Evolutionary conservation across 2,329 filamentous ascomycete species (phyloP), one percentile per base, ranked within the genome.

Genomic region (Fusarium falciforme): DNA sequence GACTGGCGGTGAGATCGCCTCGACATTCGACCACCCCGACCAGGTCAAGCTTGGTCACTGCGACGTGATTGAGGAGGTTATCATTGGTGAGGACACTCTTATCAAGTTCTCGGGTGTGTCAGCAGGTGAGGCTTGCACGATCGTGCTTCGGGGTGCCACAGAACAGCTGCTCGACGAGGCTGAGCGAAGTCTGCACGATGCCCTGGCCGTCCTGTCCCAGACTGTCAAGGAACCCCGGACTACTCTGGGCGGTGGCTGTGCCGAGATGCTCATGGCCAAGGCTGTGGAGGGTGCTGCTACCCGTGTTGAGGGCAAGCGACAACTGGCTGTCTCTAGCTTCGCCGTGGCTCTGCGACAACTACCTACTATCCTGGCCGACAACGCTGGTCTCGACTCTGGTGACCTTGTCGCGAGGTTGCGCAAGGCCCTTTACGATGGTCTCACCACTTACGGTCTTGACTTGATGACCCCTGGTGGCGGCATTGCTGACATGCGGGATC

Each of bases 201-300:
- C 96, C 57, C 89, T 99, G 67, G 96, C 96, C 16, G 96, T 99
- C 14, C 90, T 99, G 44, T 98, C 96, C 11, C 96, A 99, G 84
- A 99, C 96, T 2, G 94, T 99, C 78, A 94, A 93, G 83, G 95
- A 98, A 85, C 96, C 96, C 61, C 92, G 94, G 82, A 97, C 95
- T 47, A 98, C 96, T 0, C 91, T 99, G 4, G 96, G 96, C 62
- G 96, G 96, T 80, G 96, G 96, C 31, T 98, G 95, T 81, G 95
- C 96, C 6, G 96, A 99, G 89, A 98, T 98, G 96, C 87, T 97
- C 77, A 99, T 99, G 96, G 94, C 96, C 74, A 98, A 98, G 88
- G 96, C 96, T 9, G 96, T 99, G 25, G 96, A 98, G 81, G 93
- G 93, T 70, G 94, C 94, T 6, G 95, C 95, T 25, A 95, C 97